Evolutionary conservation across 2,329 filamentous ascomycete genomes (phyloP).

Genomic region (Diaporthe vaccinii): DNA sequence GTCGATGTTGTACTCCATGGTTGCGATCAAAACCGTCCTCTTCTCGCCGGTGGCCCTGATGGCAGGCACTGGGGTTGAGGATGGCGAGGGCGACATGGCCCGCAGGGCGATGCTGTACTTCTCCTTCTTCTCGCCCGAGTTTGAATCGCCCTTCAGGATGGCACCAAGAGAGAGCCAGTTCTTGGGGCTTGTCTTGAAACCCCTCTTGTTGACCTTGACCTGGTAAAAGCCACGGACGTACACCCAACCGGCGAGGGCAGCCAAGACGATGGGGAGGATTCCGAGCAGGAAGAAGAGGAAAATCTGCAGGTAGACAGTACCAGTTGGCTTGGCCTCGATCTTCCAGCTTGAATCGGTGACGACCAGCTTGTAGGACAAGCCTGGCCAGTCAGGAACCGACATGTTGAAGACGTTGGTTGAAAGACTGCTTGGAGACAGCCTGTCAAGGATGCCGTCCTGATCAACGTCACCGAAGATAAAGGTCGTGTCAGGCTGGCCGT

Average conservation of each 20-base stretch:
- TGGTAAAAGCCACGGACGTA: constrained; percentile 69
- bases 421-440: constrained; percentile 70
- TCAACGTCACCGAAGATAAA: constrained; percentile 72
- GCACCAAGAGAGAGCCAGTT: constrained; percentile 39
- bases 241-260: constrained; percentile 62
- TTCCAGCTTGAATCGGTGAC: constrained; percentile 67
- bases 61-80: constrained; percentile 39
- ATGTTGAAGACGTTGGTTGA: constrained; percentile 69
- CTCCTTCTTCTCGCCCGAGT: constrained; percentile 47
- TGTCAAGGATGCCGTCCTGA: constrained; percentile 70
- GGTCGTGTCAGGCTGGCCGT: constrained; percentile 71
- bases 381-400: constrained; percentile 65
- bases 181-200: constrained; percentile 54
- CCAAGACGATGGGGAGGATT: constrained; percentile 65
- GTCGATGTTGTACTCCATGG: constrained; percentile 80
- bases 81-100: constrained; percentile 38
- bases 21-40: constrained; percentile 75
- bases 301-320: constrained; percentile 66
- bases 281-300: constrained; percentile 66
- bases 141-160: constrained; percentile 36
- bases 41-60: constrained; percentile 39
- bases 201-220: constrained; percentile 71
- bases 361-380: constrained; percentile 66
- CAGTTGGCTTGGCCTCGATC: constrained; percentile 65
- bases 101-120: constrained; percentile 41